These are phyloP conservation scores for Dendrobium catenatum DNA, from an alignment of 106 monocot genomes.

Conservation along the genomic window DNA sequence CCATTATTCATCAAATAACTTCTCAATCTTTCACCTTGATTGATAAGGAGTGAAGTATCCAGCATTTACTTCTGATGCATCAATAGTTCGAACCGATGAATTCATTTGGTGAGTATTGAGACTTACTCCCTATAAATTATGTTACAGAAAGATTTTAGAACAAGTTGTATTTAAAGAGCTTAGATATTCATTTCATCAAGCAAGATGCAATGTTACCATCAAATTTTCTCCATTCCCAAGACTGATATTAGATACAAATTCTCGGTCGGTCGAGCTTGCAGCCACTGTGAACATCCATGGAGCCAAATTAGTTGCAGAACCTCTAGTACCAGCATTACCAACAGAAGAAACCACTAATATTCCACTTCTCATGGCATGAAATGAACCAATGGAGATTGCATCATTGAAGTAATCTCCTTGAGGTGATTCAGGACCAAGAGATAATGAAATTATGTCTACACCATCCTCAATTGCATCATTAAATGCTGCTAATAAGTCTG, in stretches of 20 bases:
- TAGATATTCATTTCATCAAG: neutral
- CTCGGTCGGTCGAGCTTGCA: slow-evolving; percentile 80
- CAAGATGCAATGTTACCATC: slow-evolving; percentile 37
- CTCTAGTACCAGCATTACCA: slow-evolving; percentile 67
- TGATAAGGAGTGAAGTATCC: slow-evolving; percentile 88
- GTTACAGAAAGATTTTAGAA: neutral
- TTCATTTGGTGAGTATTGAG: slow-evolving; percentile 61
- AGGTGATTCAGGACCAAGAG: slow-evolving; percentile 66
- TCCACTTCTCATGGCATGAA: slow-evolving; percentile 64
- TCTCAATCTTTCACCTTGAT: slow-evolving; percentile 50
- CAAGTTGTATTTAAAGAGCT: neutral
- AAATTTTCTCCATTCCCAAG: slow-evolving; percentile 59
- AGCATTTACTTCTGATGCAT: slow-evolving; percentile 68
- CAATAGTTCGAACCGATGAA: slow-evolving; percentile 37
- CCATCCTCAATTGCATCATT: slow-evolving; percentile 83
- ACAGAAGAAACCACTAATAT: slow-evolving; percentile 78
- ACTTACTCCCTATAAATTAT: slow-evolving; percentile 67
- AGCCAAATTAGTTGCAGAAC: slow-evolving; percentile 83
- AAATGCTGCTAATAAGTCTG: slow-evolving; percentile 83
- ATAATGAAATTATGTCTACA: slow-evolving; percentile 79
- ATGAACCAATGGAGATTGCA: slow-evolving; percentile 79
- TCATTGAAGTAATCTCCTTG: slow-evolving; percentile 82
- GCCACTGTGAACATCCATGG: slow-evolving; percentile 94
- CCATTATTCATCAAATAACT: too few relatives aligned
- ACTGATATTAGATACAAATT: slow-evolving; percentile 56